Base-by-base conservation (phyloP, 768 basidiomycete genomes). In the Myochromella boudieri region DNA sequence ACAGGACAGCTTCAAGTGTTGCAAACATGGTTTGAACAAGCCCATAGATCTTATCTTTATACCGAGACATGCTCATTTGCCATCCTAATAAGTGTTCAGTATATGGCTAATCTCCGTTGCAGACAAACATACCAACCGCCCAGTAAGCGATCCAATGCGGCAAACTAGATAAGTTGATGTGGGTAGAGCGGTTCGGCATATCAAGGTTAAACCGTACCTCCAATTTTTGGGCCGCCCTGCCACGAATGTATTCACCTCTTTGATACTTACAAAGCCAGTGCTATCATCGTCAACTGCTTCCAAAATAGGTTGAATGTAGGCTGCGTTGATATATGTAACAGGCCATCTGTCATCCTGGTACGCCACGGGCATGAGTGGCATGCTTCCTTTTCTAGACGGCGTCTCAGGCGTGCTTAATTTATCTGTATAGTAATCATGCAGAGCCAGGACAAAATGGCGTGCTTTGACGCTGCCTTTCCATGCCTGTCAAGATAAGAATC, bases 381-480 rank as follows among this genome's bases (percentile, higher is more conserved):
- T 22, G 21, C 45, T 43, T 12, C 21, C 22, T n/a, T n/a, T n/a
- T 27, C 38, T 57, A 18, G 46, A 40, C 20, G 56, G 48, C 33
- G 45, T 42, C 15, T 44, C 41, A 5, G 61, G 55, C 7, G 60
- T 45, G 18, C 42, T 42, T 11, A 50, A 47, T 42, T 54, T 52
- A 29, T 69, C 65, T 6, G 59, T 60, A 46, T 62, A 72, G 37
- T 68, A 68, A 41, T 74, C 71, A 28, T 66, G 68, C 2, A 74
- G 58, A 18, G 69, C 68, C 3, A 76, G 64, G 2, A 77, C 74
- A 42, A 80, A 80, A 44, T 76, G 73, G 0, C 70, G 62, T 0
- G 77, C 74, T 52, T 80, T 77, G 26, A 80, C 78, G 48, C 68
- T 78, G 7, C 75, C 70, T 55, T 70, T 72, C 78, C 78, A 80